Base-by-base conservation (phyloP, 192 early-diverging fungal genomes). In the Linnemannia zychae region DNA sequence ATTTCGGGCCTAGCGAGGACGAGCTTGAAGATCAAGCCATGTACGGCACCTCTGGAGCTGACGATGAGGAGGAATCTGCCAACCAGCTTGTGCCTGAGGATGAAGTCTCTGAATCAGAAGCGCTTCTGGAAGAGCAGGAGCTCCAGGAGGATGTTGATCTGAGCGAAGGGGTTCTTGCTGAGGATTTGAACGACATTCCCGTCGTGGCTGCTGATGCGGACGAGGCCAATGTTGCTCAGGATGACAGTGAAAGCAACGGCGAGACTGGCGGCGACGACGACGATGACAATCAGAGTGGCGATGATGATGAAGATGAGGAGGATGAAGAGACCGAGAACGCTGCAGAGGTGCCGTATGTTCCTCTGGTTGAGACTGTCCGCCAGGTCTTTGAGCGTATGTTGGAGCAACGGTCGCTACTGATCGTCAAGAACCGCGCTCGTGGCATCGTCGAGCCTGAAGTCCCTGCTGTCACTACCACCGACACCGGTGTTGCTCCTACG, bases 361-460 rank as follows among this genome's bases (percentile, higher is more conserved):
- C 72, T 24, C 50, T 84, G 7, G 74, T 57, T 1, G 82, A 84
- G 67, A 84, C 82, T 1, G 82, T 84, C 7, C 76, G 24, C 3
- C 52, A 84, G 37, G 82, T 84, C 15, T 84, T 84, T 75, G 82
- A 84, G 73, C 76, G 82, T 24, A 84, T 84, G 82, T 36, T 84
- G 31, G 82, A 84, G 52, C 76, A 69, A 20, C 47, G 82, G 9
- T 79, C 77, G 44, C 44, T 84, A 4, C 38, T 84, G 40, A 78
- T 84, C 50, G 72, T 84, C 77, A 84, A 84, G 82, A 84, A 84
- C 73, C 65, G 77, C 2, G 82, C 82, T 20, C 76, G 82, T 20
- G 82, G 82, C 2, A n/a, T 84, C 49, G 7, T 79, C 3, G 82
- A 75, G 7, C 28, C 77, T 20, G 82, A 84, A 22, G 37, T 5